Evolutionary conservation across 148 eudicot genomes (phyloP).

Genomic region (Rhododendron ovatum): DNA sequence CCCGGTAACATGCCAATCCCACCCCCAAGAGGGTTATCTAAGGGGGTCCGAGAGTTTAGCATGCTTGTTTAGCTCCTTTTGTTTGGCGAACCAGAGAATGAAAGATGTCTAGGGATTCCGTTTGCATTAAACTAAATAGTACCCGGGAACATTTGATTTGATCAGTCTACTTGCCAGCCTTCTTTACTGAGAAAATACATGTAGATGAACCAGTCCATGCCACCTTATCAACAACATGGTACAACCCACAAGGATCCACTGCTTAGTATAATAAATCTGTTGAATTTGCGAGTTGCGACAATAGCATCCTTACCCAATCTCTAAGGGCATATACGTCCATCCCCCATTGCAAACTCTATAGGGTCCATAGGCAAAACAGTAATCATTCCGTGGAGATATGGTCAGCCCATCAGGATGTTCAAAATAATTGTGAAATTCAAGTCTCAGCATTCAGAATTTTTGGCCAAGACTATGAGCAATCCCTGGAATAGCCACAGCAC

Average conservation of each 20-base stretch:
- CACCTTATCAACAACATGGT: not conserved
- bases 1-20: not conserved
- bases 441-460: not conserved
- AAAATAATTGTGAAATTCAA: not conserved
- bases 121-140: not conserved
- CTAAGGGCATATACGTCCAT: not conserved
- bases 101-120: not conserved
- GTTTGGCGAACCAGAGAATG: not conserved
- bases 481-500: not conserved
- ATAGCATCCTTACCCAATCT: not conserved
- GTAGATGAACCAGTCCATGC: not conserved
- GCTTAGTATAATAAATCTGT: not conserved
- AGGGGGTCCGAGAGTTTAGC: not conserved
- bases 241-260: not conserved
- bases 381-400: not conserved
- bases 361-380: not conserved
- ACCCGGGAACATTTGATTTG: not conserved
- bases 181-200: not conserved
- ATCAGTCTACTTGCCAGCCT: not conserved
- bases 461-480: not conserved
- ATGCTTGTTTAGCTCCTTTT: not conserved
- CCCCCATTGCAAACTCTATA: not conserved
- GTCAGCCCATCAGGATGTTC: not conserved
- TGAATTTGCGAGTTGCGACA: not conserved
- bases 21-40: not conserved